Evolutionary conservation across 306 rosid species (phyloP).

Genomic region (Inga laurina): DNA sequence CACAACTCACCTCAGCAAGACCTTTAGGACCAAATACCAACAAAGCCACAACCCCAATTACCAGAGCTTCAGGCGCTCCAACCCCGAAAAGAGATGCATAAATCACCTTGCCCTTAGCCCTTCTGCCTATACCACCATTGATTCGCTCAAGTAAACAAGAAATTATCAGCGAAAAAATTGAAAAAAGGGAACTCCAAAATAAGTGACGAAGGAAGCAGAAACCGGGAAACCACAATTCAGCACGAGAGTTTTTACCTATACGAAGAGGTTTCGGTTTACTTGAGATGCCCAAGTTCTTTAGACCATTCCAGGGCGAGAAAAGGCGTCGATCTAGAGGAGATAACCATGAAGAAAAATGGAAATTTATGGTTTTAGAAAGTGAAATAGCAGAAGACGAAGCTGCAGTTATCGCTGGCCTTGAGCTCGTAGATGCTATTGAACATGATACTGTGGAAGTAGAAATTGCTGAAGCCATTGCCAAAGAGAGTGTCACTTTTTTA

Average conservation of each 20-base stretch:
- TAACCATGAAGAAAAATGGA: slow-evolving; percentile 40
- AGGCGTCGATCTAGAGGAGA: slow-evolving; percentile 53
- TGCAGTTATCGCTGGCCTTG: slow-evolving; percentile 37
- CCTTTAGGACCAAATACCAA: slow-evolving; percentile 98
- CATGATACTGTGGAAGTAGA: slow-evolving; percentile 46
- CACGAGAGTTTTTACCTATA: slow-evolving; percentile 40
- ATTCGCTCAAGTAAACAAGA: not conserved
- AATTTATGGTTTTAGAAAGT: slow-evolving; percentile 37
- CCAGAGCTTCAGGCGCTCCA: slow-evolving; percentile 99
- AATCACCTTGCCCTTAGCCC: slow-evolving; percentile 65
- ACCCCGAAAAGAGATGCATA: slow-evolving; percentile 97
- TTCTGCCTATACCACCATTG: slow-evolving; percentile 55
- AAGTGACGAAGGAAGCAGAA: not conserved
- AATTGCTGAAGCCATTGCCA: slow-evolving; percentile 66
- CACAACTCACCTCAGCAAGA: slow-evolving; percentile 91
- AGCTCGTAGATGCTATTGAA: slow-evolving; percentile 34
- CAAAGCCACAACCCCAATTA: slow-evolving; percentile 98
- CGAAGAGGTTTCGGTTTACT: slow-evolving; percentile 39
- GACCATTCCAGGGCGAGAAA: slow-evolving; percentile 84
- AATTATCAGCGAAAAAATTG: not conserved
- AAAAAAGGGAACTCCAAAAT: slow-evolving; percentile 15
- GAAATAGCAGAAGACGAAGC: slow-evolving; percentile 33
- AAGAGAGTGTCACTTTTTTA: slow-evolving; percentile 30
- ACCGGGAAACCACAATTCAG: not conserved
- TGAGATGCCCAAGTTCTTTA: slow-evolving; percentile 78